Conservation (phyloP, 2,329 filamentous ascomycete species). For the Zelopaecilomyces penicillatus region DNA sequence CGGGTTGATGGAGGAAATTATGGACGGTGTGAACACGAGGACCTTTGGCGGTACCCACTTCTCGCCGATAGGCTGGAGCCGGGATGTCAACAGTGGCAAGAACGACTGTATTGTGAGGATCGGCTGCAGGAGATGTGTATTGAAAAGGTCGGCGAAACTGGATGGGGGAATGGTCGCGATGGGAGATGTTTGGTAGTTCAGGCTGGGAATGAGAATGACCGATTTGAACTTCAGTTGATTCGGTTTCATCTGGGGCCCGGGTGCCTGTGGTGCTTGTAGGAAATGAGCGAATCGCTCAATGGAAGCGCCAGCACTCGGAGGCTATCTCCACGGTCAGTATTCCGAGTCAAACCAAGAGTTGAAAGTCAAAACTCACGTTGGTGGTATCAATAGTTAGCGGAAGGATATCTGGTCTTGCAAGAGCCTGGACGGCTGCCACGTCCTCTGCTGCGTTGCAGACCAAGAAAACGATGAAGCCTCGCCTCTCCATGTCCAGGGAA, state of each 20-base stretch:
- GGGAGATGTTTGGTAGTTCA: slow-evolving; percentile 71
- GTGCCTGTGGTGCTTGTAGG: slow-evolving; percentile 65
- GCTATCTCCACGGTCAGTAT: slow-evolving; percentile 33
- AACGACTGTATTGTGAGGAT: slow-evolving; percentile 85
- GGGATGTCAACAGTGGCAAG: slow-evolving; percentile 64
- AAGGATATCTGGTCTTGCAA: slow-evolving; percentile 73
- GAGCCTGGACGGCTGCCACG: slow-evolving; percentile 65
- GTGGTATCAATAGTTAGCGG: slow-evolving; percentile 76
- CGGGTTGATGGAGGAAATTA: slow-evolving; percentile 70
- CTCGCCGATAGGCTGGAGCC: slow-evolving; percentile 45
- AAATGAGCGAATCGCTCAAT: slow-evolving; percentile 64
- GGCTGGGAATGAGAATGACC: slow-evolving; percentile 73
- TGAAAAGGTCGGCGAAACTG: slow-evolving; percentile 81
- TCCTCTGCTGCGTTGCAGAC: slow-evolving; percentile 81
- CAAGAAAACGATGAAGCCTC: slow-evolving; percentile 89
- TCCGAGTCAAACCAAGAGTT: background rate
- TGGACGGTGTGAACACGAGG: slow-evolving; percentile 69
- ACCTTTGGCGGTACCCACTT: slow-evolving; percentile 54
- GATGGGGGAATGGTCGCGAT: slow-evolving; percentile 79
- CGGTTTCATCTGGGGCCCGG: slow-evolving; percentile 65
- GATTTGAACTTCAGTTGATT: slow-evolving; percentile 71
- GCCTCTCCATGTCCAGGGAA: slow-evolving; percentile 76
- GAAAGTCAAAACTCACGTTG: slow-evolving; percentile 46
- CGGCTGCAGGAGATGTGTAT: slow-evolving; percentile 83
- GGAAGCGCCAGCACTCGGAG: slow-evolving; percentile 57